phyloP scores from a whole-genome alignment of 495 filamentous ascomycete species.

The Trichoderma erinaceum region DNA sequence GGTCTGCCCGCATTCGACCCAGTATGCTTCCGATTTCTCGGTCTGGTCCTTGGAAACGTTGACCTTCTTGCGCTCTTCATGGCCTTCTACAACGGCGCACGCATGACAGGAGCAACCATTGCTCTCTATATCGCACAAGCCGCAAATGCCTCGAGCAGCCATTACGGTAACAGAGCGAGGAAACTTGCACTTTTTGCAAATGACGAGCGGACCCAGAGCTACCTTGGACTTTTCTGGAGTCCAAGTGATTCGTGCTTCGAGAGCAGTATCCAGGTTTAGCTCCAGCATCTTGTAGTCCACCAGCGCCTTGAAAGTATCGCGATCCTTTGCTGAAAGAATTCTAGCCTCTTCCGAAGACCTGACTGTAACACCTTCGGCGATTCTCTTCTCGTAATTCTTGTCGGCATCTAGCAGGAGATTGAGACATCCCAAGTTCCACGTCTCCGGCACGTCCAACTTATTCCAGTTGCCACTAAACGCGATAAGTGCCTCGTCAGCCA shows the following conservation, averaged over 20 bases:
- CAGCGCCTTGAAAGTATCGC: conserved; percentile 33
- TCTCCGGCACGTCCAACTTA: conserved; percentile 39
- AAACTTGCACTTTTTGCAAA: conserved; percentile 36
- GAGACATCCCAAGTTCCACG: conserved; percentile 39
- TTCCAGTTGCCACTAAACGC: conserved; percentile 35
- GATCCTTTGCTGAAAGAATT: conserved; percentile 28
- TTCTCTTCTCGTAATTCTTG: conserved; percentile 25
- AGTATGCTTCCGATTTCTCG: conserved; percentile 24
- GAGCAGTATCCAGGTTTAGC: conserved; percentile 34
- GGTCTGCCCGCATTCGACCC: conserved; percentile 37
- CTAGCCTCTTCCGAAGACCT: conserved; percentile 14
- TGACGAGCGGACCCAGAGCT: conserved; percentile 31
- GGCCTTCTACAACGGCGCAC: conserved; percentile 16
- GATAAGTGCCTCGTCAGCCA: conserved; percentile 34
- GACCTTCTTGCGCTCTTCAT: conserved; percentile 16
- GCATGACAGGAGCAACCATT: background rate
- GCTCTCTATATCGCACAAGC: conserved; percentile 26
- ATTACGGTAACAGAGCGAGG: conserved; percentile 44
- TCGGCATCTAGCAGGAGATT: conserved; percentile 39
- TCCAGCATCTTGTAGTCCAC: conserved; percentile 44
- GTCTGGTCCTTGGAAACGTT: conserved; percentile 28
- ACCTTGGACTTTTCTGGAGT: conserved; percentile 35
- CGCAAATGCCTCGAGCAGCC: conserved; percentile 31
- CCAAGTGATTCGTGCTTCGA: conserved; percentile 35
- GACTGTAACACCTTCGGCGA: conserved; percentile 9